Evolutionary conservation across 495 filamentous ascomycete species (phyloP), one percentile per base, ranked within the genome.

Genomic region (Sordaria brevicollis): DNA sequence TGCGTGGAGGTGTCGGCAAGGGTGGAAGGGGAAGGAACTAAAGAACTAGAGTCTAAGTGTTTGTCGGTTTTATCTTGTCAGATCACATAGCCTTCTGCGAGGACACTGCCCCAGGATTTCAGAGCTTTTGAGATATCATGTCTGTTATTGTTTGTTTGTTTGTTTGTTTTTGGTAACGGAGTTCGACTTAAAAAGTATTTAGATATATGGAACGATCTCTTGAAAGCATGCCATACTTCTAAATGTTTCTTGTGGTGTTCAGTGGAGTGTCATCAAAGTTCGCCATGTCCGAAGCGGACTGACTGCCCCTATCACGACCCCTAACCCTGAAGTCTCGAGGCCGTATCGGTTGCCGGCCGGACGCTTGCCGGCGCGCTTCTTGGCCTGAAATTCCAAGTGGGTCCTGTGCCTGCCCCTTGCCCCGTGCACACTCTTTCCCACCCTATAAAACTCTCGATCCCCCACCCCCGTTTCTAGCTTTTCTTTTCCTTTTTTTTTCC

Each of bases 401-500:
- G 31, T n/a, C n/a, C n/a, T n/a, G n/a, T n/a, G n/a, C n/a, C n/a
- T 21, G 33, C 15, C 25, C 2, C 15, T 8, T 31, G 49, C 49
- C 49, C 49, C 25, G 49, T 62, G 25, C 49, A 31, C 19, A n/a
- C n/a, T n/a, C n/a, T n/a, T n/a, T n/a, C n/a, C n/a, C 7, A 5
- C 19, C 19, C 17, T 49, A 49, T 49, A 21, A 21, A 49, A 49
- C 8, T 1, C 41, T 10, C 4, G 3, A 7, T 10, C 10, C 41
- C 19, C 41, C 19, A 49, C 19, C 41, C n/a, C 8, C 11, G 6
- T 11, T 62, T 62, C 33, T 31, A 3, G 21, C 11, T 33, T 37
- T 37, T 71, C 54, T 69, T 71, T 69, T 73, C 65, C 71, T 73
- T 70, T 75, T 74, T 74, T 74, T 66, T 75, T 78, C 80, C 77